Evolutionary conservation across 192 early-diverging fungal species (phyloP).

Genomic region (Diversispora epigaea): DNA sequence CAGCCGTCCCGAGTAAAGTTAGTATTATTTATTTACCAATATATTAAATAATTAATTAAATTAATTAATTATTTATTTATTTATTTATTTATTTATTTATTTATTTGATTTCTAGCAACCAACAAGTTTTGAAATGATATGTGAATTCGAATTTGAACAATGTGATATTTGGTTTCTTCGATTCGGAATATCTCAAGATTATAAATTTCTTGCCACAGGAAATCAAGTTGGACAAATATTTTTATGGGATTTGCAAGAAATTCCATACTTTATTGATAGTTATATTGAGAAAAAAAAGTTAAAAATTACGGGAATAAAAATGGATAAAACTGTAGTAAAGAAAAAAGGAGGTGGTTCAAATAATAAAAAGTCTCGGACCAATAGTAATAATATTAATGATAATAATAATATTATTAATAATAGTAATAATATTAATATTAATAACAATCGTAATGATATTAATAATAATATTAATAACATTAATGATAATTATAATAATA

Average conservation of each 20-base stretch:
- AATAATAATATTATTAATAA: neutral
- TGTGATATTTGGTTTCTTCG: conserved; percentile 31
- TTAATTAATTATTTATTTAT: neutral
- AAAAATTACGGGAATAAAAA: neutral
- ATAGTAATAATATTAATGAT: neutral
- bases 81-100: no score
- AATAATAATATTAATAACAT: no score
- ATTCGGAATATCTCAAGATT: conserved; percentile 20
- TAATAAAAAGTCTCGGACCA: neutral
- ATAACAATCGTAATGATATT: neutral
- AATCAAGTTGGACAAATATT: conserved; percentile 27
- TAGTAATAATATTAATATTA: neutral
- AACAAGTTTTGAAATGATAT: conserved; percentile 26
- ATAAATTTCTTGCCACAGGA: conserved; percentile 16
- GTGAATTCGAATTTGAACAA: conserved; percentile 24
- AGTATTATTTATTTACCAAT: neutral
- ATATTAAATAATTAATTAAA: neutral
- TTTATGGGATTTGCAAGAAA: conserved; percentile 21
- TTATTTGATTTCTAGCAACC: no score
- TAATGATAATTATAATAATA: no score
- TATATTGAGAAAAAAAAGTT: conserved; percentile 21
- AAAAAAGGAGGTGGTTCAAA: neutral
- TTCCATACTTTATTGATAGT: conserved; percentile 14
- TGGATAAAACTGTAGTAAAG: neutral
- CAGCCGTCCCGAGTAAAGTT: conserved; percentile 7